These are phyloP conservation scores for Lyophyllum shimeji DNA, from an alignment of 768 basidiomycete genomes.

Conservation along the genomic window DNA sequence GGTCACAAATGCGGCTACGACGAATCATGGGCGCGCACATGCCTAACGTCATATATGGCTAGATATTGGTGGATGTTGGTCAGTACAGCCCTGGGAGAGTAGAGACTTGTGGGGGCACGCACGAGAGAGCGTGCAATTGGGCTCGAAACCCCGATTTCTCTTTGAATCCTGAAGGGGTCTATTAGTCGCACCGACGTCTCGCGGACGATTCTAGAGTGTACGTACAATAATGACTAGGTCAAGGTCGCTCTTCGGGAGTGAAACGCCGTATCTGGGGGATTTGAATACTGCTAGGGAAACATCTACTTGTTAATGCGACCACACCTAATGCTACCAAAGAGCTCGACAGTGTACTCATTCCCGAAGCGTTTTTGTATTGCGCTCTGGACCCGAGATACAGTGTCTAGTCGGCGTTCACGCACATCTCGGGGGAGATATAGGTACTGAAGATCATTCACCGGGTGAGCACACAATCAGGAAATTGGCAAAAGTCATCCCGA, in stretches of 20 bases:
- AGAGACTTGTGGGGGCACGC: background rate
- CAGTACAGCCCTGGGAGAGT: background rate
- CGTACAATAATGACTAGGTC: slow-evolving; percentile 54
- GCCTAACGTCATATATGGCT: slow-evolving; percentile 29
- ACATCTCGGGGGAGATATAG: background rate
- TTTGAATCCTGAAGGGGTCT: slow-evolving; percentile 22
- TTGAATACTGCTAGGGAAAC: background rate
- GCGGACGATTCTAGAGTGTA: background rate
- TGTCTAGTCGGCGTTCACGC: background rate
- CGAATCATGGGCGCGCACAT: background rate
- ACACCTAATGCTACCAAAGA: slow-evolving; percentile 49
- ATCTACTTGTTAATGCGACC: background rate
- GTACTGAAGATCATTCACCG: background rate
- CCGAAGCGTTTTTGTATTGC: slow-evolving; percentile 31
- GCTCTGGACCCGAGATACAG: slow-evolving; percentile 18
- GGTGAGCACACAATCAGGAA: background rate
- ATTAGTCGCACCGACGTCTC: too few relatives aligned
- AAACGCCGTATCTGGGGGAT: slow-evolving; percentile 40
- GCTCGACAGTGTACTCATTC: slow-evolving; percentile 28
- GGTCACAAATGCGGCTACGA: background rate
- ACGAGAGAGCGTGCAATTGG: slow-evolving; percentile 11
- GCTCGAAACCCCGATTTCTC: slow-evolving; percentile 16
- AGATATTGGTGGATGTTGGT: too few relatives aligned
- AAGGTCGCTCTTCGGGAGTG: slow-evolving; percentile 41
- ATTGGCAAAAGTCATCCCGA: background rate